Evolutionary conservation across 768 basidiomycete genomes (phyloP).

Genomic region (Auriscalpium microsporum): DNA sequence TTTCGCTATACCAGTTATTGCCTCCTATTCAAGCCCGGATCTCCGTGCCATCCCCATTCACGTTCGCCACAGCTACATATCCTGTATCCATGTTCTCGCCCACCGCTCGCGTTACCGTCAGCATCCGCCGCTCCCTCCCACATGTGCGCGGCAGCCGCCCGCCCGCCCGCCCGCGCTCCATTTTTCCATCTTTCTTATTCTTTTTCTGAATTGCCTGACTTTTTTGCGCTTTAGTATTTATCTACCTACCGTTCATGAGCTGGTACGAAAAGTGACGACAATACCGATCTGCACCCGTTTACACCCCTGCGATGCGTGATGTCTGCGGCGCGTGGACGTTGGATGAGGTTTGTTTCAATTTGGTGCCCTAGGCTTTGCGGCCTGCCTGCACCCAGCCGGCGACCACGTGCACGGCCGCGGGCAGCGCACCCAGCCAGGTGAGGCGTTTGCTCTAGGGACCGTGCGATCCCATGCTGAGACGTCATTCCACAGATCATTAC

Average conservation of each 20-base stretch:
- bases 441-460: no score
- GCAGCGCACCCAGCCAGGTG: no score
- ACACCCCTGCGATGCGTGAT: no score
- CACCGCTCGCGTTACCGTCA: background rate
- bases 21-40: background rate
- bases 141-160: background rate
- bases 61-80: background rate
- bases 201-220: background rate
- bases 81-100: background rate
- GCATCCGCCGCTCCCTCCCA: background rate
- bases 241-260: background rate
- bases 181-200: background rate
- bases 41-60: no score
- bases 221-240: background rate
- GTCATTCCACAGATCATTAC: no score
- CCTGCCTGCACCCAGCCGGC: no score
- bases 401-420: no score
- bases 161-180: background rate
- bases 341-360: no score
- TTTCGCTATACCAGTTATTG: background rate
- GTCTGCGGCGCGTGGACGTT: no score
- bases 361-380: no score
- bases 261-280: constrained; percentile 1
- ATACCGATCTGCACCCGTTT: background rate
- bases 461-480: no score